A percentile compares a stretch with the other conserved stretches of the same genome.
Conservation (phyloP, 2,329 filamentous ascomycete species). For the Pyrenochaeta sp. region DNA sequence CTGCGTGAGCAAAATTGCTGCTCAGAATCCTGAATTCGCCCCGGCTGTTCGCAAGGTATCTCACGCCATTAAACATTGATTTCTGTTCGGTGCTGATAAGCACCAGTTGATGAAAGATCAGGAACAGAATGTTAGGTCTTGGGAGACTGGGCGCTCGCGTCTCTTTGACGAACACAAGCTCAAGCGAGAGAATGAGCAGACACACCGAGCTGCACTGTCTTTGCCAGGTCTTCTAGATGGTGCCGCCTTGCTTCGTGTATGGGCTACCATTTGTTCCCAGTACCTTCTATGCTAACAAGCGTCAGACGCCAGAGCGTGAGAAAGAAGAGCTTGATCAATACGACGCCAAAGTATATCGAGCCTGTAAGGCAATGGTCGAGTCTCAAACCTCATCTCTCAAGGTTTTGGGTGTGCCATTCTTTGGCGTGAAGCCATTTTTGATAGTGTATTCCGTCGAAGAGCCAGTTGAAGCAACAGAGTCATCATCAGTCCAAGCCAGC, state of each 20-base stretch:
- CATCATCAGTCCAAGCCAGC: background rate
- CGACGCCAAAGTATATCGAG: conserved; percentile 69
- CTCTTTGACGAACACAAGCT: conserved; percentile 62
- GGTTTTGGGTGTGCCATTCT: conserved; percentile 55
- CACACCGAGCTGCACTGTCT: conserved; percentile 63
- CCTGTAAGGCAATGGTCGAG: conserved; percentile 66
- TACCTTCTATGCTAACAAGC: background rate
- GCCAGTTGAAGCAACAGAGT: conserved; percentile 2
- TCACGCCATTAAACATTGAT: background rate
- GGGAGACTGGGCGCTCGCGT: conserved; percentile 63
- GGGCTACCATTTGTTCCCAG: background rate
- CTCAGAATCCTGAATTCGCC: conserved; percentile 55
- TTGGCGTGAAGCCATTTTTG: conserved; percentile 35
- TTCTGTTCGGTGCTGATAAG: conserved; percentile 8
- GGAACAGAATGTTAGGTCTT: conserved; percentile 68
- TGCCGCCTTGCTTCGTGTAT: conserved; percentile 33
- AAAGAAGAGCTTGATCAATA: conserved; percentile 65
- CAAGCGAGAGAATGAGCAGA: conserved; percentile 62
- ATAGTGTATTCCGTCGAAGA: conserved; percentile 32
- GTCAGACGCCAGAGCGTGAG: conserved; percentile 57
- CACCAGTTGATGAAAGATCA: conserved; percentile 68
- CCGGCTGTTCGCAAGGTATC: conserved; percentile 51
- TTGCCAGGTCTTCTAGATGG: conserved; percentile 37
- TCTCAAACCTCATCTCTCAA: conserved; percentile 65
- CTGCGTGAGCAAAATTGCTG: conserved; percentile 57